Base-by-base conservation (phyloP, 2,329 filamentous ascomycete genomes). In the Fusarium albidum region DNA sequence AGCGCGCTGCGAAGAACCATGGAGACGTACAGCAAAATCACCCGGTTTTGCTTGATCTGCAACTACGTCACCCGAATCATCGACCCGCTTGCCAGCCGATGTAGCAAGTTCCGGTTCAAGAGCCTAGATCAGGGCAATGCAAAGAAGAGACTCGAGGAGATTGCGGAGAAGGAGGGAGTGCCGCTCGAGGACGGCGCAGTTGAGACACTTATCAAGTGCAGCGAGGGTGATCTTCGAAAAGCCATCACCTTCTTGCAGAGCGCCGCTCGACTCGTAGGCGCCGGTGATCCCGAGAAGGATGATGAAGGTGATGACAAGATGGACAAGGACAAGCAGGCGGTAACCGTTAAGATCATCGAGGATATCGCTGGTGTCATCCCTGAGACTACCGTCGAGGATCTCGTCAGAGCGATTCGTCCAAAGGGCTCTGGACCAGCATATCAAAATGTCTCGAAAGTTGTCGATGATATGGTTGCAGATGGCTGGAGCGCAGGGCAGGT, bases 21-120 rank as follows among this genome's bases (percentile, higher is more conserved):
- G 95, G 95, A 99, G 77, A 96, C 92, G 38, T 98, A 98, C 75
- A 91, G 86, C 73, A 93, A 92, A 69, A 97, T 98, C 75, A 99
- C 95, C 3, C 84, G 95, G 12, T 99, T 99, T 75, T 98, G 95
- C 71, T 81, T 99, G 34, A 94, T 98, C 52, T 99, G 96, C 77
- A 99, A 99, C 76, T 99, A 99, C 68, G 95, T 99, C 38, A 98
- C 95, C 4, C 83, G 95, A 53, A 99, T 99, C 71, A 99, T 99
- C 68, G 95, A 99, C 71, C 96, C 95, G 7, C 78, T 99, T 17
- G 95, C 95, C 2, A 92, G 87, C 72, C 84, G 95, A 66, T 99
- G 95, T 78, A 92, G 88, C 75, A 99, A 99, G 76, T 99, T 99
- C 72, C 83, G 95, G 27, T 99, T 99, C 83, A 99, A 99, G 84